Evolutionary conservation across 2,329 filamentous ascomycete species (phyloP).

Genomic region (Fusarium keratoplasticum): DNA sequence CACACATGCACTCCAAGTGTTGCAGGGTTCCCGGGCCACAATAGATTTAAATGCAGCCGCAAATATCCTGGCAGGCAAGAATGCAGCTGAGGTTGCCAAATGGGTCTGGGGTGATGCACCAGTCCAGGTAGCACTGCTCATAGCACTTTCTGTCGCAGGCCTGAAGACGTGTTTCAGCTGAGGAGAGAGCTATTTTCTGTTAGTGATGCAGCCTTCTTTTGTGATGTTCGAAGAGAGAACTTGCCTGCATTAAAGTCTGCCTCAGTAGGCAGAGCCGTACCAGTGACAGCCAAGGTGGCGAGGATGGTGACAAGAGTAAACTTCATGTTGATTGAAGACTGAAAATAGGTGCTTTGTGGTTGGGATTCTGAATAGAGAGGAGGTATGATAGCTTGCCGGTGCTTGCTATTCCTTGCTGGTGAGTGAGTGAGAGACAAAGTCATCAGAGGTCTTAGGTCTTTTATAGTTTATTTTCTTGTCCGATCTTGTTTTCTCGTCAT

Average conservation of each 20-base stretch:
- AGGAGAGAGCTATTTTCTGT: neutral
- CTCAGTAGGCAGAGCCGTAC: neutral
- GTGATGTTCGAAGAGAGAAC: neutral
- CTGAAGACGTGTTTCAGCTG: neutral
- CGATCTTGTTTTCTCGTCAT: neutral
- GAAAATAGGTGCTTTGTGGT: accelerated
- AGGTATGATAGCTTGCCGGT: neutral
- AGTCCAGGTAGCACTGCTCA: neutral
- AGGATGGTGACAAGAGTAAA: neutral
- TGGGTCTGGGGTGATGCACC: neutral
- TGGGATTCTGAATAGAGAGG: neutral
- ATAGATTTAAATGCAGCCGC: neutral
- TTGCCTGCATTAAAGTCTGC: neutral
- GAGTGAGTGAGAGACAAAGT: neutral
- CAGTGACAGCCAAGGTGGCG: neutral
- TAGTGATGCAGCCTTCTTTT: neutral
- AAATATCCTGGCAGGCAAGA: neutral
- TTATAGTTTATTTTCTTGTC: neutral
- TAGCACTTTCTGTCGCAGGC: neutral
- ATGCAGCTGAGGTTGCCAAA: neutral
- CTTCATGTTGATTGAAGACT: neutral
- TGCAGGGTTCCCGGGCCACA: no score
- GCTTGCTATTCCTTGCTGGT: neutral
- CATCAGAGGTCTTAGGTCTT: neutral
- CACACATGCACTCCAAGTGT: neutral